Evolutionary conservation across 306 rosid genomes (phyloP).

Genomic region (Pyrus bretschneideri): DNA sequence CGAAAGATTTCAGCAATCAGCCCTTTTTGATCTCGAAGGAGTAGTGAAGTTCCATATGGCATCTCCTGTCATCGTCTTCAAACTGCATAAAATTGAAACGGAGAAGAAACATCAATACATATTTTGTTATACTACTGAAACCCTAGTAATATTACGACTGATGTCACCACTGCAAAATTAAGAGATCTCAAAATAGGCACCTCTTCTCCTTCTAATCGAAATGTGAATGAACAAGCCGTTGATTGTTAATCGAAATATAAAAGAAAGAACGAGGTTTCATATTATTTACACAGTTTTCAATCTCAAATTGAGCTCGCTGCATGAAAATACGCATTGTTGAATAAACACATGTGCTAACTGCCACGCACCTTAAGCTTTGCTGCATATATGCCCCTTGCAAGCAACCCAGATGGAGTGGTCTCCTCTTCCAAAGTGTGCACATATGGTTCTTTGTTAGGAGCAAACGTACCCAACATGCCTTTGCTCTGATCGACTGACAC

Average conservation of each 20-base stretch:
- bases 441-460: slow-evolving; percentile 71
- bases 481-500: slow-evolving; percentile 70
- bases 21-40: slow-evolving; percentile 41
- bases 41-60: slow-evolving; percentile 45
- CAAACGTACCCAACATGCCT: slow-evolving; percentile 96
- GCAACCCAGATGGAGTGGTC: slow-evolving; percentile 74
- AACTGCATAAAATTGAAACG: slow-evolving; percentile 22
- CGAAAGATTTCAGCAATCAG: slow-evolving; percentile 9
- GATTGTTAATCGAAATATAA: background rate
- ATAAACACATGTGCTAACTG: background rate
- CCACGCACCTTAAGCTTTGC: slow-evolving; percentile 73
- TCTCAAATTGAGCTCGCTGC: background rate
- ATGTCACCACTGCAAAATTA: background rate
- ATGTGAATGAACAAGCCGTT: background rate
- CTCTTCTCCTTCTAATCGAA: background rate
- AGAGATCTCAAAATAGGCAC: background rate
- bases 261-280: background rate
- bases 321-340: background rate
- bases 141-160: background rate
- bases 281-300: background rate
- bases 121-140: background rate
- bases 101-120: background rate
- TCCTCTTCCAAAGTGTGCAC: slow-evolving; percentile 76
- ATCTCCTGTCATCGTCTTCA: slow-evolving; percentile 52
- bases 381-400: slow-evolving; percentile 83